These are phyloP conservation scores for Naganishia kalamii DNA, from an alignment of 768 basidiomycete genomes.

Conservation along the genomic window DNA sequence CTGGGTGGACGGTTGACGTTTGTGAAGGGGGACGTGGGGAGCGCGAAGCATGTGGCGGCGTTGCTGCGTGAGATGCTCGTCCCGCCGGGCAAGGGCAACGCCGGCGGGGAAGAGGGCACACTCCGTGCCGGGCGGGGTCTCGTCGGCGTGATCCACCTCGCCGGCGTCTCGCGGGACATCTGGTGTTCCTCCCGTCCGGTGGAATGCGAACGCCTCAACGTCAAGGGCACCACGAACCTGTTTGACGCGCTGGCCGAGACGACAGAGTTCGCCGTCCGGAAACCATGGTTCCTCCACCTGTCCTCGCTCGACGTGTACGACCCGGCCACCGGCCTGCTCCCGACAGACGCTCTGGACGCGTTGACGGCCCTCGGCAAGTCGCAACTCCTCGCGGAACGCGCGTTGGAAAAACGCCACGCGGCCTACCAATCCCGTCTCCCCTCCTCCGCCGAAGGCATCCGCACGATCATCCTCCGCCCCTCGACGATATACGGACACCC, in stretches of 20 bases:
- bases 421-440: not conserved
- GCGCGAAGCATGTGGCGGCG: not conserved
- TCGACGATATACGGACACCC: constrained; percentile 40
- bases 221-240: constrained; percentile 53
- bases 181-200: constrained; percentile 35
- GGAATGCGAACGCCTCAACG: constrained; percentile 36
- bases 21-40: constrained; percentile 2
- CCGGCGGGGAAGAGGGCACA: not conserved
- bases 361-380: constrained; percentile 33
- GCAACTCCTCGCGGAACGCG: constrained; percentile 32
- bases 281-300: constrained; percentile 40
- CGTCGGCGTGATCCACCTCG: constrained; percentile 39
- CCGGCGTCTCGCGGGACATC: constrained; percentile 30
- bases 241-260: constrained; percentile 24
- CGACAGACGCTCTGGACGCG: constrained; percentile 16
- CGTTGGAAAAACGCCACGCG: not conserved
- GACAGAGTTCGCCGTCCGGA: constrained; percentile 6
- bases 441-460: constrained; percentile 7
- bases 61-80: not conserved
- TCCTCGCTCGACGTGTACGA: constrained; percentile 40
- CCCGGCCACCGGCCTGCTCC: constrained; percentile 17
- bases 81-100: not conserved
- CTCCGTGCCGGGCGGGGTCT: constrained; percentile 31
- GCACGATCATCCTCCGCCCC: constrained; percentile 34
- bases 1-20: constrained; percentile 1